Conservation (phyloP, 1,284 basidiomycete genomes). For the Melampsora americana region DNA sequence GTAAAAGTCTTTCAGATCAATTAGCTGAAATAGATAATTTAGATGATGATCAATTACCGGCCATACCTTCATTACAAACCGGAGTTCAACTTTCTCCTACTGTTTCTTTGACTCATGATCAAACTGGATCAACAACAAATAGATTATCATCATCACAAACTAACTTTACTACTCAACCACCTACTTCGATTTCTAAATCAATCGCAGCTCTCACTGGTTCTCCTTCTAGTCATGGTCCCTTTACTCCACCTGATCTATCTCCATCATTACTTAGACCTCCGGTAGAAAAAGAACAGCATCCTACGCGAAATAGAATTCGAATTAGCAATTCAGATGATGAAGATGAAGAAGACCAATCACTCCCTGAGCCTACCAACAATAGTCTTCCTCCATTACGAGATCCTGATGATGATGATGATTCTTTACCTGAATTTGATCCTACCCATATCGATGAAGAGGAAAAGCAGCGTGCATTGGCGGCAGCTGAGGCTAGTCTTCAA, state of each 20-base stretch:
- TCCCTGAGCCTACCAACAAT: not conserved
- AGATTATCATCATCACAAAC: too few species aligned
- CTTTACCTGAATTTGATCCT: not conserved
- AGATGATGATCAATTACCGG: not conserved
- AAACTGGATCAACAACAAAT: too few species aligned
- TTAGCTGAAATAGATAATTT: conserved; percentile 1
- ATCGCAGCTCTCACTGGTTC: not conserved
- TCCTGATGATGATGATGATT: not conserved
- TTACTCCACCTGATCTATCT: not conserved
- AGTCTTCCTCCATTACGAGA: not conserved
- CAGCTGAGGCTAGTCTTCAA: not conserved
- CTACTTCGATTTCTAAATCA: not conserved
- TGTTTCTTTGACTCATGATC: not conserved
- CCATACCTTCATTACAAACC: not conserved
- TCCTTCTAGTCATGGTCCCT: not conserved
- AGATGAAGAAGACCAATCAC: not conserved
- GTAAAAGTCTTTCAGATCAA: not conserved
- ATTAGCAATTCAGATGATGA: not conserved
- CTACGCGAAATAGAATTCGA: not conserved
- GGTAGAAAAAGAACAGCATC: not conserved
- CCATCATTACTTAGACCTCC: not conserved
- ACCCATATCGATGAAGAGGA: not conserved
- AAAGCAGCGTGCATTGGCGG: not conserved
- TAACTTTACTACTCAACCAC: not conserved
- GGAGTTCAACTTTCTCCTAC: not conserved